These are phyloP conservation scores for Bondarzewia mesenterica DNA, from an alignment of 1,284 basidiomycete species.

Conservation along the genomic window DNA sequence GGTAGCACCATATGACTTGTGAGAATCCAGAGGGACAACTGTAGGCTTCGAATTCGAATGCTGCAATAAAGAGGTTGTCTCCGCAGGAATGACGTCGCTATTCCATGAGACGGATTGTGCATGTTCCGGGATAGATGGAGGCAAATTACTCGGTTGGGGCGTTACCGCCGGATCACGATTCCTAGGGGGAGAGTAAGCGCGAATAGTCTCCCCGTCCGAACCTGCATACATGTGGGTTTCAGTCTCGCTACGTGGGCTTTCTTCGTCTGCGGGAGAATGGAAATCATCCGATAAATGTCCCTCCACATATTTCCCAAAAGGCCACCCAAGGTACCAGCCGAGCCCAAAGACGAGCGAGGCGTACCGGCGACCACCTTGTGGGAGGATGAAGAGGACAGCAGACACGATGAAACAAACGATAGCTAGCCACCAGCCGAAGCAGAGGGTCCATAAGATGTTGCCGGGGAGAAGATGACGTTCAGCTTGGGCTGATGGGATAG, in stretches of 20 bases:
- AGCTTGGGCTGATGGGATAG: slow-evolving; percentile 85
- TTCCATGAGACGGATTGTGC: slow-evolving; percentile 26
- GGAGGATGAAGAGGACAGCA: slow-evolving; percentile 63
- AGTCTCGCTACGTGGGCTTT: slow-evolving; percentile 27
- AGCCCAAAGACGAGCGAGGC: slow-evolving; percentile 86
- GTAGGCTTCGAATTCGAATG: slow-evolving; percentile 9
- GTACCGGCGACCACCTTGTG: slow-evolving; percentile 79
- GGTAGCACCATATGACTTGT: slow-evolving; percentile 61
- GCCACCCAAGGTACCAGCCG: slow-evolving; percentile 96
- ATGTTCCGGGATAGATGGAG: slow-evolving; percentile 15
- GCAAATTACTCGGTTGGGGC: neutral
- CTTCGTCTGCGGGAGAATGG: slow-evolving; percentile 28
- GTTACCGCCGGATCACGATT: neutral
- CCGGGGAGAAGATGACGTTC: slow-evolving; percentile 88
- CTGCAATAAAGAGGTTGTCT: slow-evolving; percentile 29
- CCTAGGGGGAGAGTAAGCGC: slow-evolving; percentile 4
- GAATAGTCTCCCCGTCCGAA: slow-evolving; percentile 12
- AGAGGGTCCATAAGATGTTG: slow-evolving; percentile 85
- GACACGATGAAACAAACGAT: slow-evolving; percentile 64
- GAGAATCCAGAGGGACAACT: slow-evolving; percentile 27
- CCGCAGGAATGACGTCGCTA: slow-evolving; percentile 14
- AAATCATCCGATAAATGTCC: slow-evolving; percentile 52
- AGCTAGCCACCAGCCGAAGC: slow-evolving; percentile 92
- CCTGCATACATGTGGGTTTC: slow-evolving; percentile 1
- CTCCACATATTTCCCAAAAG: slow-evolving; percentile 98